Conservation (phyloP, 1,284 basidiomycete species). For the Xerocomus minutiporus region DNA sequence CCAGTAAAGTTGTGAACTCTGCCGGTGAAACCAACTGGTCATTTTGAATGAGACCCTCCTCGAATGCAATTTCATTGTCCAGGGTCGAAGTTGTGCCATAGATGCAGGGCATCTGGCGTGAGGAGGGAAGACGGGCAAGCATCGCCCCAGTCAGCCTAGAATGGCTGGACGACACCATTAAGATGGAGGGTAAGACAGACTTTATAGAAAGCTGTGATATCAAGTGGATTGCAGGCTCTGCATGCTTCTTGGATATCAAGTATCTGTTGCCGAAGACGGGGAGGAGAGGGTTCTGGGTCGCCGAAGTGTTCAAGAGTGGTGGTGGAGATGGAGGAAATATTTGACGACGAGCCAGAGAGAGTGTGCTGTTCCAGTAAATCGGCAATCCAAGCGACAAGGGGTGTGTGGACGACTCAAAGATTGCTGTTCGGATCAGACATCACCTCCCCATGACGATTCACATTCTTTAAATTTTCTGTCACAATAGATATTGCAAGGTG, state of each 20-base stretch:
- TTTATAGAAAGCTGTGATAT: conserved; percentile 10
- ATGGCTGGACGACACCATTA: conserved; percentile 7
- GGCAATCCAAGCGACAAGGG: conserved; percentile 6
- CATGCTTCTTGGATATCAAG: background rate
- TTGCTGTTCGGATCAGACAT: conserved; percentile 9
- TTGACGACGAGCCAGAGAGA: background rate
- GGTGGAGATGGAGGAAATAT: conserved; percentile 4
- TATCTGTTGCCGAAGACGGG: background rate
- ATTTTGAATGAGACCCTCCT: too few species aligned
- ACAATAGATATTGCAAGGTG: conserved; percentile 4
- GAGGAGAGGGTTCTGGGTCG: background rate
- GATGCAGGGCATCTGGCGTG: conserved; percentile 8
- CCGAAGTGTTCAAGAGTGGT: conserved; percentile 1
- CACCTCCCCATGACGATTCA: background rate
- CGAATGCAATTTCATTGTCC: too few species aligned
- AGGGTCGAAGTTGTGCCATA: conserved; percentile 12
- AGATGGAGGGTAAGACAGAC: background rate
- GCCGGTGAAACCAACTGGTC: too few species aligned
- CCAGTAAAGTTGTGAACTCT: too few species aligned
- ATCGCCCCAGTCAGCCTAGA: conserved; percentile 10
- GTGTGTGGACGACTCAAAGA: background rate
- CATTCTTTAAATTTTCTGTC: conserved; percentile 6
- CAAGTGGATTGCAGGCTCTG: background rate
- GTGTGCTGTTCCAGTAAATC: conserved; percentile 4
- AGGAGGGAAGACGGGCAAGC: conserved; percentile 12